Evolutionary conservation across 768 basidiomycete species (phyloP).

Genomic region (Suillus brevipes): DNA sequence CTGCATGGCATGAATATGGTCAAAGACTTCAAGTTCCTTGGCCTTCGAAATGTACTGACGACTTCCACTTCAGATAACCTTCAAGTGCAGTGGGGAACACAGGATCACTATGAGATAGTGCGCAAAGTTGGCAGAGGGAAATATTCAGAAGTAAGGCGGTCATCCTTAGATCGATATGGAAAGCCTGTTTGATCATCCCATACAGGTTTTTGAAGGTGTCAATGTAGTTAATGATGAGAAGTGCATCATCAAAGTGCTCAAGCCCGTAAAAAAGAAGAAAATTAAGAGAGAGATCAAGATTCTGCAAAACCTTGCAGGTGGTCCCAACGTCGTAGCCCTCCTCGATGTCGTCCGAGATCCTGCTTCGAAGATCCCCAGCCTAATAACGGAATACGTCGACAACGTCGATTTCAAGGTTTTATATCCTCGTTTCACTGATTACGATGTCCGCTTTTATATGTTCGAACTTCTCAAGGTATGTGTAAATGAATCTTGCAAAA

Average conservation of each 20-base stretch:
- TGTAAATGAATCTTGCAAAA: conserved; percentile 10
- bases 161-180: conserved; percentile 7
- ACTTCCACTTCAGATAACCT: conserved; percentile 69
- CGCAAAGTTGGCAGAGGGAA: conserved; percentile 95
- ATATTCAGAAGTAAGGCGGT: conserved; percentile 79
- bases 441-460: conserved; percentile 96
- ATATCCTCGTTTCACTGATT: conserved; percentile 94
- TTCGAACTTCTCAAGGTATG: conserved; percentile 88
- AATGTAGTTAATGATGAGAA: conserved; percentile 90
- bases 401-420: conserved; percentile 97
- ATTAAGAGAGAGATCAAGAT: conserved; percentile 99
- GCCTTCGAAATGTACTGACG: conserved; percentile 14
- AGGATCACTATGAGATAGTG: conserved; percentile 98
- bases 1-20: conserved; percentile 98
- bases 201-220: conserved; percentile 88
- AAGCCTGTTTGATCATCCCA: conserved; percentile 17
- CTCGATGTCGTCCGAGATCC: conserved; percentile 96
- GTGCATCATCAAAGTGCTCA: conserved; percentile 97
- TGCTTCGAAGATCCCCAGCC: conserved; percentile 93
- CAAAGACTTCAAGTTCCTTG: conserved; percentile 18
- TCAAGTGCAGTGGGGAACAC: conserved; percentile 95
- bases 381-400: conserved; percentile 97
- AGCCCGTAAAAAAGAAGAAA: conserved; percentile 99
- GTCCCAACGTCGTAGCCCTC: conserved; percentile 91
- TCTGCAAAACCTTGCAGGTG: conserved; percentile 92